Base-by-base conservation (phyloP, 768 basidiomycete genomes). In the Hemileccinum rubropunctum region DNA sequence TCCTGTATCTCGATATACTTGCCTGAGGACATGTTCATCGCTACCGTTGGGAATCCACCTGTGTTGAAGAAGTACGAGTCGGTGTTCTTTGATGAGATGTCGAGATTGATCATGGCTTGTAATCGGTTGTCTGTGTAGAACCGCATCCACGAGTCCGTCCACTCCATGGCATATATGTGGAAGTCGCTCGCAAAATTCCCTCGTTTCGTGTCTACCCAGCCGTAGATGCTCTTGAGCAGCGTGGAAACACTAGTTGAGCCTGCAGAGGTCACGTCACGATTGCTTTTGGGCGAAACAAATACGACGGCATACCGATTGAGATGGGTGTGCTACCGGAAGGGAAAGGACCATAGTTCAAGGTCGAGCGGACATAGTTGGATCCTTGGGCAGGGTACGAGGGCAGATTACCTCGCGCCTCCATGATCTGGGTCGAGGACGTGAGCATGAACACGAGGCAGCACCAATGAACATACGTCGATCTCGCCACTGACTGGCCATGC, bases 291-390 rank as follows among this genome's bases (percentile, higher is more conserved):
- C 3, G 0, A 0, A 14, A 28, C 4, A 17, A 7, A 20, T 27
- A 20, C 1, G 0, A 15, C n/a, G 21, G n/a, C 65, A 52, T 48
- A 65, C 62, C 51, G 5, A 45, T 49, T 7, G 66, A 62, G 28
- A 76, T 58, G 2, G 80, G 60, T 0, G 67, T 53, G 37, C 43
- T 56, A 0, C 67, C 67, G 0, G 59, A 53, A 1, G 69, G 59
- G 9, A 80, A 61, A 33, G 80, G 79, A 3, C 89, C 91, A 69
- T 85, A 94, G 64, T 83, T 83, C 18, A 94, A 68, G 28, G 79
- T 74, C 6, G 82, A 76, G 48, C 83, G 72, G 18, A 76, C 73
- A 53, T 70, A 77, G 64, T 77, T 76, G 48, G 68, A 61, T 43
- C 78, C 77, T 56, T 76, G 71, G 0, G 61, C 70, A 10, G 66